Conservation (phyloP, 2,329 filamentous ascomycete species). For the Colletotrichum navitas region DNA sequence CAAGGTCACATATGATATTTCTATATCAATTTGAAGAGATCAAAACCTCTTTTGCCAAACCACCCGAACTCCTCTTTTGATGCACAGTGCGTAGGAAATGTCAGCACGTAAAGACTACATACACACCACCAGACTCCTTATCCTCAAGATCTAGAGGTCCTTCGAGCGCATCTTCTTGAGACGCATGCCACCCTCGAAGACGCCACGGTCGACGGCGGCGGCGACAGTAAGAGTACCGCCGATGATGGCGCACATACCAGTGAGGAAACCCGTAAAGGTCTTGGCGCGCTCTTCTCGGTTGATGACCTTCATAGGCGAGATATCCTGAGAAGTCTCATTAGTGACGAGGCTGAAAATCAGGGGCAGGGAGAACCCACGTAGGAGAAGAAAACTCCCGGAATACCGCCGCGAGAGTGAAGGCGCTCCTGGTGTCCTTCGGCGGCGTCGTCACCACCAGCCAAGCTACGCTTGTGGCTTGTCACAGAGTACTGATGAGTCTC, state of each 20-base stretch:
- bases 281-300: slow-evolving; percentile 93
- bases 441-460: slow-evolving; percentile 85
- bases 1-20: slow-evolving; percentile 3
- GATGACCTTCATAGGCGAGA: slow-evolving; percentile 99
- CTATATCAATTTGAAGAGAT: slow-evolving; percentile 31
- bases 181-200: slow-evolving; percentile 88
- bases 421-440: slow-evolving; percentile 93
- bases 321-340: slow-evolving; percentile 73
- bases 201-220: slow-evolving; percentile 88
- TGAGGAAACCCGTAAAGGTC: slow-evolving; percentile 91
- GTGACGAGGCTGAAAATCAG: slow-evolving; percentile 26
- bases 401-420: slow-evolving; percentile 88
- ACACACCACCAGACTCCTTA: slow-evolving; percentile 18
- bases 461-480: slow-evolving; percentile 92
- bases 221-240: slow-evolving; percentile 96
- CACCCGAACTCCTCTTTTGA: slow-evolving; percentile 43
- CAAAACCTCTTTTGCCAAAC: slow-evolving; percentile 34
- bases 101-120: slow-evolving; percentile 38
- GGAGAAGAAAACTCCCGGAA: slow-evolving; percentile 98
- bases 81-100: slow-evolving; percentile 38
- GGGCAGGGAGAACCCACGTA: slow-evolving; percentile 74
- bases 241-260: slow-evolving; percentile 93
- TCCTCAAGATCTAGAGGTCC: slow-evolving; percentile 59
- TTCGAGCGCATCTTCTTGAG: slow-evolving; percentile 87
- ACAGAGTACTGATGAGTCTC: slow-evolving; percentile 99